Percentiles rank a stretch among this genome's conserved stretches.
Conservation (phyloP, 1,139 yeast species). For the Saccharomyces hybrid region DNA sequence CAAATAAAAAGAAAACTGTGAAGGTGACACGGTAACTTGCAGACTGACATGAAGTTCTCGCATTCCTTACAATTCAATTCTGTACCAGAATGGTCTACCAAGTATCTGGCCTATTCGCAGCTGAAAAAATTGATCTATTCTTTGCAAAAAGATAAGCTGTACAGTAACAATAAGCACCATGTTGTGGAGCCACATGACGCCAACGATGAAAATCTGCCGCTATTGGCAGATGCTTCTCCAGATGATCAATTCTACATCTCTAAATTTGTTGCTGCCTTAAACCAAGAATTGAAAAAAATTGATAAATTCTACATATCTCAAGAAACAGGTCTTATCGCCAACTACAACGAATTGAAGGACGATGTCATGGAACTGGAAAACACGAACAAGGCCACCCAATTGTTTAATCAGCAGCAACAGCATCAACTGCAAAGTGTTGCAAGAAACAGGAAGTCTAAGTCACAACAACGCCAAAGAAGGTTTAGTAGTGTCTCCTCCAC, state of each 20-base stretch:
- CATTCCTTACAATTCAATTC: constrained; percentile 71
- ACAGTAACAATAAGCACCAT: constrained; percentile 11
- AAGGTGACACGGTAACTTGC: neutral
- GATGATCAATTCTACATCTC: constrained; percentile 14
- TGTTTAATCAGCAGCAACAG: neutral
- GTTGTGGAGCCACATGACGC: neutral
- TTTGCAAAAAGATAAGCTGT: constrained; percentile 52
- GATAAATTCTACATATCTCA: constrained; percentile 53
- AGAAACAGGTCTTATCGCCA: constrained; percentile 44
- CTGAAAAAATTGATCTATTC: constrained; percentile 59
- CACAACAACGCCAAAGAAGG: constrained; percentile 8
- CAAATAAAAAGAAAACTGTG: neutral
- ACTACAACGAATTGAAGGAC: constrained; percentile 42
- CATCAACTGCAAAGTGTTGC: constrained; percentile 8
- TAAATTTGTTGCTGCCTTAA: constrained; percentile 44
- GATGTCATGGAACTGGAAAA: constrained; percentile 36
- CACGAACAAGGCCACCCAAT: constrained; percentile 14
- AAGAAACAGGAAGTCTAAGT: constrained; percentile 8
- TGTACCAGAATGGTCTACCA: constrained; percentile 73
- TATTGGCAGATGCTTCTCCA: constrained; percentile 9
- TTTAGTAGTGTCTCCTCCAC: constrained; percentile 11
- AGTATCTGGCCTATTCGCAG: constrained; percentile 65
- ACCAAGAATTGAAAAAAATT: constrained; percentile 51
- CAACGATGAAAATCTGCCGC: constrained; percentile 6
- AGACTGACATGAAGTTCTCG: constrained; percentile 55